Percentiles rank a stretch among this genome's conserved stretches.
phyloP scores from a whole-genome alignment of 75 land plant genomes.

The Ceratopteris richardii region DNA sequence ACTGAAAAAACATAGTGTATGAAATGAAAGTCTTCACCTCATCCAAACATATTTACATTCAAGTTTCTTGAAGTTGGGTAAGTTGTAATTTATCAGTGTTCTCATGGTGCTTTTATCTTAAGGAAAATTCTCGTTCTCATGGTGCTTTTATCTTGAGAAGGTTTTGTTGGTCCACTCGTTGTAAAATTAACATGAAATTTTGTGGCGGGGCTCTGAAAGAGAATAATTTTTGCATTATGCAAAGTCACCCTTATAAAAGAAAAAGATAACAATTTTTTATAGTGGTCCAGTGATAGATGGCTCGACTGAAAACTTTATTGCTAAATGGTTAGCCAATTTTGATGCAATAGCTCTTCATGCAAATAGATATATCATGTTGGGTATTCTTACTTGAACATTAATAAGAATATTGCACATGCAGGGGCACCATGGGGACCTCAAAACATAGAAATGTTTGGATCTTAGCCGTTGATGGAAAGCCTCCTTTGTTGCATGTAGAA shows the following conservation, averaged over 20 bases:
- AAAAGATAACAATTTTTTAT: slow-evolving; percentile 48
- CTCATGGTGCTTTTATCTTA: background rate
- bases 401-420: no score
- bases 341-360: no score
- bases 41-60: no score
- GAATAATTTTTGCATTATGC: no score
- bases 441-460: slow-evolving; percentile 31
- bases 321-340: slow-evolving; percentile 67
- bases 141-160: slow-evolving; percentile 41
- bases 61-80: no score
- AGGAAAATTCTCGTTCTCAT: slow-evolving; percentile 57
- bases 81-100: no score
- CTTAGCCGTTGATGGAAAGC: slow-evolving; percentile 44
- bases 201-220: no score
- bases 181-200: background rate
- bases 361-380: no score
- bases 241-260: slow-evolving; percentile 38
- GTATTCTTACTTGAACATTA: no score
- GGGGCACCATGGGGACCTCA: slow-evolving; percentile 90
- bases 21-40: no score
- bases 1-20: no score
- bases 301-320: slow-evolving; percentile 37
- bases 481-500: slow-evolving; percentile 59
- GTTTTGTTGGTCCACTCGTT: slow-evolving; percentile 12
- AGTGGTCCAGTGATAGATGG: slow-evolving; percentile 79